phyloP scores from a whole-genome alignment of 495 filamentous ascomycete species.

The Penicillium atrosanguineum region DNA sequence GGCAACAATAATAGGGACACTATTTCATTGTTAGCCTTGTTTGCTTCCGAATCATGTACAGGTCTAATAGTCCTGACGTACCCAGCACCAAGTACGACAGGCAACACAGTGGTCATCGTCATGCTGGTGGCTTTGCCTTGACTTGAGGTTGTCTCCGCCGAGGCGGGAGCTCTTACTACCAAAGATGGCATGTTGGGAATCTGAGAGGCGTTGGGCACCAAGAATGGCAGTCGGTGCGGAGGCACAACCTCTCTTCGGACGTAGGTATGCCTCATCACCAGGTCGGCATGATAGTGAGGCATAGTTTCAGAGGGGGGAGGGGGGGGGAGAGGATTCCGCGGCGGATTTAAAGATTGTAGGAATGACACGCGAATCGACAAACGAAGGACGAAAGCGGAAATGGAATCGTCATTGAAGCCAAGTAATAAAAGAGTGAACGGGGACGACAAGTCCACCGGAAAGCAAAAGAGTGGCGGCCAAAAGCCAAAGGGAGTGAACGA shows the following conservation, averaged over 20 bases:
- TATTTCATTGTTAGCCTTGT: slow-evolving; percentile 36
- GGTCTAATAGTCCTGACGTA: slow-evolving; percentile 48
- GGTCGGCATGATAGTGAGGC: slow-evolving; percentile 33
- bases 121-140: slow-evolving; percentile 45
- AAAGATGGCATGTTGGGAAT: slow-evolving; percentile 22
- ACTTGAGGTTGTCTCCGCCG: slow-evolving; percentile 10
- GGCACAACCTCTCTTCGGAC: slow-evolving; percentile 31
- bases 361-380: slow-evolving; percentile 5
- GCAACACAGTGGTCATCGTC: slow-evolving; percentile 59
- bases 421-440: slow-evolving; percentile 33
- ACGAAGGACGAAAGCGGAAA: slow-evolving; percentile 6
- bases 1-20: slow-evolving; percentile 72
- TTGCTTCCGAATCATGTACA: background rate
- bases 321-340: slow-evolving; percentile 1
- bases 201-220: slow-evolving; percentile 13
- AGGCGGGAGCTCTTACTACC: slow-evolving; percentile 27
- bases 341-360: background rate
- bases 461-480: slow-evolving; percentile 34
- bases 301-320: no score
- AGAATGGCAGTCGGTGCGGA: slow-evolving; percentile 21
- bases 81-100: slow-evolving; percentile 79
- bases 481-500: slow-evolving; percentile 26
- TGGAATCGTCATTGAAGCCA: slow-evolving; percentile 17
- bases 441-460: slow-evolving; percentile 17
- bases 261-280: slow-evolving; percentile 21